Evolutionary conservation across 2,329 filamentous ascomycete genomes (phyloP).

Genomic region (Fusarium oligoseptatum): DNA sequence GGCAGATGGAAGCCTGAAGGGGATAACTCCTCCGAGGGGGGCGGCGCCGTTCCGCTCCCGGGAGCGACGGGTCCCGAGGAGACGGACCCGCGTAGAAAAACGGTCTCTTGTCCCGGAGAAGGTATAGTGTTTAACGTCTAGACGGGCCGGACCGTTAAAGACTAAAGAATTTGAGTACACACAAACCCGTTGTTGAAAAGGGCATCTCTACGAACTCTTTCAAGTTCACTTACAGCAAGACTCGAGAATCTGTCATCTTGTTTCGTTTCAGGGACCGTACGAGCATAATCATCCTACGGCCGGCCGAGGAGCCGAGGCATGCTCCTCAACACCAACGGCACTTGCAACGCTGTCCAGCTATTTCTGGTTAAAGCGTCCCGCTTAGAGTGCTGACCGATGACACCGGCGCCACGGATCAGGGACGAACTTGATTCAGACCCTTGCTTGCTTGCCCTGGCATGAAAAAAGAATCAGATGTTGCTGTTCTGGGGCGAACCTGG

Average conservation of each 20-base stretch:
- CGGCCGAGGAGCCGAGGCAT: slow-evolving; percentile 10
- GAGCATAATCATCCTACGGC: not conserved
- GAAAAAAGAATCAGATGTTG: not conserved
- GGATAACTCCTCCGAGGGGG: slow-evolving; percentile 23
- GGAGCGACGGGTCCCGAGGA: not conserved
- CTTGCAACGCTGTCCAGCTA: slow-evolving; percentile 5
- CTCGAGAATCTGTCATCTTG: not conserved
- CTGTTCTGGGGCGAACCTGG: not conserved
- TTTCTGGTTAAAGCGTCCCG: slow-evolving; percentile 6
- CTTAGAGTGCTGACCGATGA: slow-evolving; percentile 18
- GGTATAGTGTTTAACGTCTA: slow-evolving; percentile 13
- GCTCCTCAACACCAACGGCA: slow-evolving; percentile 6
- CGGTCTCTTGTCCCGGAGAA: not conserved
- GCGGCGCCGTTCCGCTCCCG: slow-evolving; percentile 29
- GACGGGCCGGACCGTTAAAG: slow-evolving; percentile 33
- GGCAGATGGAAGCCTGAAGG: slow-evolving; percentile 19
- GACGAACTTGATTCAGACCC: slow-evolving; percentile 4
- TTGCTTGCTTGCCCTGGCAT: not conserved
- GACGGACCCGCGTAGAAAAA: not conserved
- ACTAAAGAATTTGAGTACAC: not conserved
- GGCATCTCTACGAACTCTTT: not conserved
- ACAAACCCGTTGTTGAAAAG: not conserved
- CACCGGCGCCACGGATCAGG: slow-evolving; percentile 11
- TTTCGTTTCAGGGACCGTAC: not conserved
- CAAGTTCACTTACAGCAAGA: not conserved